These are phyloP conservation scores for Aspergillus panamensis DNA, from an alignment of 495 filamentous ascomycete species.

Conservation along the genomic window DNA sequence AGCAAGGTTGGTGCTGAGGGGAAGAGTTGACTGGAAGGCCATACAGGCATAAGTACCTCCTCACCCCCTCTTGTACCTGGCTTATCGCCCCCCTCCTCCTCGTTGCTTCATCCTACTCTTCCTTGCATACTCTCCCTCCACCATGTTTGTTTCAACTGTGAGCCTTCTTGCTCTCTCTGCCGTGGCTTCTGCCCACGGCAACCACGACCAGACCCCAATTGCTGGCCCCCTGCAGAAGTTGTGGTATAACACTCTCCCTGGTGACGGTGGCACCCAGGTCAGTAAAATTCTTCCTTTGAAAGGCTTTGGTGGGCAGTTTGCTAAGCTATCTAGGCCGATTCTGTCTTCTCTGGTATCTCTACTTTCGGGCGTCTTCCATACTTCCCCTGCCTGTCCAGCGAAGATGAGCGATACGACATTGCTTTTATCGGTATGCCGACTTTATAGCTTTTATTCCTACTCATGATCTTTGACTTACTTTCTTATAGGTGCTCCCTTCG, in stretches of 20 bases:
- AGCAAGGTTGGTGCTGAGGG: neutral
- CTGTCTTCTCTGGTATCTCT: conserved; percentile 67
- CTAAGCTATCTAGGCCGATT: conserved; percentile 53
- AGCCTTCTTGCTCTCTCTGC: conserved; percentile 33
- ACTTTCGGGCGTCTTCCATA: conserved; percentile 79
- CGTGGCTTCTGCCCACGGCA: conserved; percentile 47
- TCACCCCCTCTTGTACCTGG: neutral
- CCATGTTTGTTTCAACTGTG: conserved; percentile 22
- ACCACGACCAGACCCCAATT: conserved; percentile 52
- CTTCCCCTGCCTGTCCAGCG: conserved; percentile 69
- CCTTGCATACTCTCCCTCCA: neutral
- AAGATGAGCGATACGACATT: conserved; percentile 72
- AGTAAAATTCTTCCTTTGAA: neutral
- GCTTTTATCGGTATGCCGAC: conserved; percentile 62
- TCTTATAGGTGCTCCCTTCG: conserved; percentile 55
- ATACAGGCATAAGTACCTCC: conserved; percentile 4
- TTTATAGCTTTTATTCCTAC: neutral
- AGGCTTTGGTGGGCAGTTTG: neutral
- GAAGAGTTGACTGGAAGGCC: neutral
- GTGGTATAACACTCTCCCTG: conserved; percentile 64
- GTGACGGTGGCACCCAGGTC: conserved; percentile 67
- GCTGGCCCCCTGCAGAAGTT: conserved; percentile 55
- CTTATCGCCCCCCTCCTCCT: neutral
- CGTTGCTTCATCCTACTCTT: neutral
- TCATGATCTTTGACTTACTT: neutral